Percentiles rank a stretch among this genome's conserved stretches.
phyloP scores from a whole-genome alignment of 2,329 filamentous ascomycete species.

The Colletotrichum orbiculare region DNA sequence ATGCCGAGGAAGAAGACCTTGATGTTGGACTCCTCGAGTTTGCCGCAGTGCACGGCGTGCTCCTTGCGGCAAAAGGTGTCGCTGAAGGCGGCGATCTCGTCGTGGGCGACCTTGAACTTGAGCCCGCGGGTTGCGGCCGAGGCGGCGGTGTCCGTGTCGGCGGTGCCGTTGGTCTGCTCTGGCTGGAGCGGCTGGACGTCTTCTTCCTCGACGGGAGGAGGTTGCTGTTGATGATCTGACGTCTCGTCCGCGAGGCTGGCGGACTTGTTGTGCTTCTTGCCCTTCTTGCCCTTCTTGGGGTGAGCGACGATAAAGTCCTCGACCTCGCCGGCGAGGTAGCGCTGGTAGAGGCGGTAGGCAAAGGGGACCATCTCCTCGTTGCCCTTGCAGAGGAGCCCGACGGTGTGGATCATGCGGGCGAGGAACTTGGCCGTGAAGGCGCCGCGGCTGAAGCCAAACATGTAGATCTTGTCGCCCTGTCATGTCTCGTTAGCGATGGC shows the following conservation, averaged over 20 bases:
- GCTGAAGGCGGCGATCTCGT: slow-evolving; percentile 58
- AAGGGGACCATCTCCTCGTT: slow-evolving; percentile 66
- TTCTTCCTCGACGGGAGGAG: too few species aligned
- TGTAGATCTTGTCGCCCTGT: slow-evolving; percentile 62
- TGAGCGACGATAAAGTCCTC: slow-evolving; percentile 44
- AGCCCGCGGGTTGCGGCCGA: slow-evolving; percentile 36
- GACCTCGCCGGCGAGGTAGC: slow-evolving; percentile 52
- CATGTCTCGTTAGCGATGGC: background rate
- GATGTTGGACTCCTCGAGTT: slow-evolving; percentile 48
- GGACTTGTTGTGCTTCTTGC: slow-evolving; percentile 29
- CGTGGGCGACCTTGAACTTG: slow-evolving; percentile 40
- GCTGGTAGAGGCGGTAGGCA: slow-evolving; percentile 57
- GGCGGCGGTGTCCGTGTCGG: background rate
- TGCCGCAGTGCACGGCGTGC: slow-evolving; percentile 22
- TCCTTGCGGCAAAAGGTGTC: slow-evolving; percentile 59
- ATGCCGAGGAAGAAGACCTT: slow-evolving; percentile 66
- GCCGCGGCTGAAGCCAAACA: slow-evolving; percentile 65
- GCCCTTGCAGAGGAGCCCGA: slow-evolving; percentile 61
- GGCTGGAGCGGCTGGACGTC: too few species aligned
- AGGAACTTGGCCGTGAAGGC: slow-evolving; percentile 65
- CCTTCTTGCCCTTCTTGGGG: slow-evolving; percentile 24
- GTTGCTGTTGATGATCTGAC: background rate
- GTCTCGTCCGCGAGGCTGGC: too few species aligned
- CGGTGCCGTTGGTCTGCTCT: background rate
- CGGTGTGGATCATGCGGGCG: slow-evolving; percentile 60